Percentiles rank a stretch among this genome's conserved stretches.
Evolutionary conservation across 305 asterid genomes (phyloP).

Genomic region (Rubia peregrina): DNA sequence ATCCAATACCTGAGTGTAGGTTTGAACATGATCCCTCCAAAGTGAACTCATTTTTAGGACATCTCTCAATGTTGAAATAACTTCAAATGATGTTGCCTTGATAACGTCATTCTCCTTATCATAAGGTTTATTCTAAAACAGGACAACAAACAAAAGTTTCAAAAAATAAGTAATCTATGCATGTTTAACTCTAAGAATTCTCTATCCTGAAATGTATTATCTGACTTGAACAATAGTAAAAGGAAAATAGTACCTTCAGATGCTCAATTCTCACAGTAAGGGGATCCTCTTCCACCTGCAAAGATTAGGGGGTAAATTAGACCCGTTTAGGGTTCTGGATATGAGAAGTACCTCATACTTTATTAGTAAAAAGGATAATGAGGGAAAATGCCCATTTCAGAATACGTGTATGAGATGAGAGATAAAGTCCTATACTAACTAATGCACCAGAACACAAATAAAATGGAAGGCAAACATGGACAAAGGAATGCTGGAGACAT

Average conservation of each 20-base stretch:
- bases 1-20: slow-evolving; percentile 73
- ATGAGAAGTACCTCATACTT: background rate
- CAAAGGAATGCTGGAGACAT: background rate
- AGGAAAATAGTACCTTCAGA: slow-evolving; percentile 60
- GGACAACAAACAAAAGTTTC: slow-evolving; percentile 16
- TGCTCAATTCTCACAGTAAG: slow-evolving; percentile 91
- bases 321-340: background rate
- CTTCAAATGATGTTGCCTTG: slow-evolving; percentile 96
- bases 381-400: background rate
- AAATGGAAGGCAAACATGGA: background rate
- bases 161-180: slow-evolving; percentile 4
- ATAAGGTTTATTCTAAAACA: slow-evolving; percentile 67
- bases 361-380: background rate
- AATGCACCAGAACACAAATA: slow-evolving; percentile 4
- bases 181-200: background rate
- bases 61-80: slow-evolving; percentile 86
- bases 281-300: slow-evolving; percentile 96
- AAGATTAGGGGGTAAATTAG: slow-evolving; percentile 11
- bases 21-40: slow-evolving; percentile 97
- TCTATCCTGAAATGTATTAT: background rate
- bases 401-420: background rate
- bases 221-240: slow-evolving; percentile 10
- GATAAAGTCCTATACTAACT: background rate
- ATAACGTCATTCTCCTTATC: slow-evolving; percentile 87
- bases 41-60: slow-evolving; percentile 83